phyloP scores from a whole-genome alignment of 2,329 filamentous ascomycete species.

The Diaporthe amygdali region DNA sequence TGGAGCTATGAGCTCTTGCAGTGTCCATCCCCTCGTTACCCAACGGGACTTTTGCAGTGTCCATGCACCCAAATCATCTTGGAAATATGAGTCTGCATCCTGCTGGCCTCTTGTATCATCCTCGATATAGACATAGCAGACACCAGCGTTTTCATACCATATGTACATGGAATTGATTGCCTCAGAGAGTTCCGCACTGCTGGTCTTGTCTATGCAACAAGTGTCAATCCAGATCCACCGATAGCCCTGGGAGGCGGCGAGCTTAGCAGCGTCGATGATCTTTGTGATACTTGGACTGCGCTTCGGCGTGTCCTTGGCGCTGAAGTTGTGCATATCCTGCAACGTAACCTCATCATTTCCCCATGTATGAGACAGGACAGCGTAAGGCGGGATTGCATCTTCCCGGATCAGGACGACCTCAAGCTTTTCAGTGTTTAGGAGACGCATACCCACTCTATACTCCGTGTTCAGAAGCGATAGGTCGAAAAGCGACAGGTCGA shows the following conservation, averaged over 20 bases:
- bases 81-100: not conserved
- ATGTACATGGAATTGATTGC: not conserved
- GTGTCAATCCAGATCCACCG: constrained; percentile 13
- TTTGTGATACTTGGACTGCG: not conserved
- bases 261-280: not conserved
- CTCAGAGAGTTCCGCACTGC: not conserved
- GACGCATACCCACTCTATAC: not conserved
- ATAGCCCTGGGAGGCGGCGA: not conserved
- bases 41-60: not conserved
- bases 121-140: not conserved
- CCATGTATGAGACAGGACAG: not conserved
- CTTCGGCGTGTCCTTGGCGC: not conserved
- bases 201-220: constrained; percentile 1
- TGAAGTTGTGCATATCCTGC: not conserved
- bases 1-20: constrained; percentile 25
- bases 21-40: constrained; percentile 3
- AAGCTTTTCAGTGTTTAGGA: not conserved
- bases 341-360: not conserved
- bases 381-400: not conserved
- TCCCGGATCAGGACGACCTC: not conserved
- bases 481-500: no score
- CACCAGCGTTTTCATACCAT: not conserved
- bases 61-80: not conserved
- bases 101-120: not conserved
- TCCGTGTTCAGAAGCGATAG: not conserved